Evolutionary conservation across 306 rosid genomes (phyloP).

Genomic region (Corylus avellana): DNA sequence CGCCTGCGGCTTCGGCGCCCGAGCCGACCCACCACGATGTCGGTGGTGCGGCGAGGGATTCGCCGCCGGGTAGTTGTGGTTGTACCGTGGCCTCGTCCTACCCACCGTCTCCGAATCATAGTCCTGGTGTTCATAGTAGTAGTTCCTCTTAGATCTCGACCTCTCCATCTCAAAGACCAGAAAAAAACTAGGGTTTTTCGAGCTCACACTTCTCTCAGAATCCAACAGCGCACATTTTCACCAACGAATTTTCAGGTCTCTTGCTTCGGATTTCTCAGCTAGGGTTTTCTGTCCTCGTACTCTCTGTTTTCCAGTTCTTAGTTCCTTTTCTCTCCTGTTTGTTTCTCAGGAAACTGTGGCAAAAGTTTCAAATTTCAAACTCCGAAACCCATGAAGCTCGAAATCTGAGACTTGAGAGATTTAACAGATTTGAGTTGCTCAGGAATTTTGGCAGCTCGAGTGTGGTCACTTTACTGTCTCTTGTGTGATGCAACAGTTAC

Average conservation of each 20-base stretch:
- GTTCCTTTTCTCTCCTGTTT: constrained; percentile 1
- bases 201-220: constrained; percentile 14
- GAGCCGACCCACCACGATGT: constrained; percentile 51
- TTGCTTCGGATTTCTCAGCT: constrained; percentile 22
- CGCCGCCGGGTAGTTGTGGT: constrained; percentile 56
- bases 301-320: constrained; percentile 1
- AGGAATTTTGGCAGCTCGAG: neutral
- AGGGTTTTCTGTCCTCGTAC: neutral
- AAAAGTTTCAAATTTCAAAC: neutral
- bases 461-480: constrained; percentile 7
- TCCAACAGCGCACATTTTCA: constrained; percentile 29
- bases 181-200: constrained; percentile 23
- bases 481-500: neutral
- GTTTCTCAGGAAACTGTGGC: constrained; percentile 25
- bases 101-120: constrained; percentile 78
- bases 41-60: constrained; percentile 41
- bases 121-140: constrained; percentile 95
- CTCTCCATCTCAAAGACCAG: constrained; percentile 61
- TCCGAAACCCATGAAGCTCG: constrained; percentile 38
- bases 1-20: constrained; percentile 51
- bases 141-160: constrained; percentile 97
- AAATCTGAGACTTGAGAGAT: neutral
- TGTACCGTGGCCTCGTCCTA: constrained; percentile 83
- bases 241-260: constrained; percentile 21
- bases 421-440: neutral